Evolutionary conservation across 345 rosid species (phyloP).

Genomic region (Dovyalis caffra): DNA sequence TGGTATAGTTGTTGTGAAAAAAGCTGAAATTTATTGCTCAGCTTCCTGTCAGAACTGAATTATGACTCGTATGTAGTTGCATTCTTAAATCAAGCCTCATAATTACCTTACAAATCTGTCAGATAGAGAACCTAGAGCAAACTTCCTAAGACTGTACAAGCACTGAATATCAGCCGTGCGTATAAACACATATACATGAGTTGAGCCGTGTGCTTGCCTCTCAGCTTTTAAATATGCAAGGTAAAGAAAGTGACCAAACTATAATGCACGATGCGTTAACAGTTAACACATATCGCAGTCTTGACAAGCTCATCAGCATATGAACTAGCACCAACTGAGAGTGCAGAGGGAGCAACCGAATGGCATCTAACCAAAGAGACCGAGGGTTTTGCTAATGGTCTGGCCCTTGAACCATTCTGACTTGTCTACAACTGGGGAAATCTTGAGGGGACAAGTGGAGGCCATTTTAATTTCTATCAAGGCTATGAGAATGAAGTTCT

Average conservation of each 20-base stretch:
- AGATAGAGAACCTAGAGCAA: too few relatives aligned
- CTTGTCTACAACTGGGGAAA: conserved; percentile 75
- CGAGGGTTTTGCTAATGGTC: conserved; percentile 56
- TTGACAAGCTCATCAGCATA: conserved; percentile 94
- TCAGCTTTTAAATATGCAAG: too few relatives aligned
- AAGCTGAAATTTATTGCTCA: too few relatives aligned
- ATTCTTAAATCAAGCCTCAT: too few relatives aligned
- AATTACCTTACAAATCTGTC: too few relatives aligned
- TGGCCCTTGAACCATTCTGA: conserved; percentile 80
- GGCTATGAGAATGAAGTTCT: not conserved
- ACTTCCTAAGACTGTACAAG: too few relatives aligned
- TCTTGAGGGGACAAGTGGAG: conserved; percentile 75
- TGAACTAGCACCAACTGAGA: conserved; percentile 71
- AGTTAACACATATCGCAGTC: conserved; percentile 66
- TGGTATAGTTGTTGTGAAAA: too few relatives aligned
- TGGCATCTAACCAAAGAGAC: conserved; percentile 43
- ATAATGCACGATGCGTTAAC: not conserved
- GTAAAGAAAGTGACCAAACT: not conserved
- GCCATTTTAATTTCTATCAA: conserved; percentile 62
- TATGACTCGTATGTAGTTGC: too few relatives aligned
- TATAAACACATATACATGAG: too few relatives aligned
- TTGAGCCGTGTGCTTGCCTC: too few relatives aligned
- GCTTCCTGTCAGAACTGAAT: too few relatives aligned
- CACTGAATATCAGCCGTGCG: too few relatives aligned
- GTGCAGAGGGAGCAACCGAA: conserved; percentile 39